A percentile compares a stretch with the other conserved stretches of the same genome.
These are phyloP conservation scores for Lanmaoa pseudosensibilis DNA, from an alignment of 768 basidiomycete genomes.

Conservation along the genomic window DNA sequence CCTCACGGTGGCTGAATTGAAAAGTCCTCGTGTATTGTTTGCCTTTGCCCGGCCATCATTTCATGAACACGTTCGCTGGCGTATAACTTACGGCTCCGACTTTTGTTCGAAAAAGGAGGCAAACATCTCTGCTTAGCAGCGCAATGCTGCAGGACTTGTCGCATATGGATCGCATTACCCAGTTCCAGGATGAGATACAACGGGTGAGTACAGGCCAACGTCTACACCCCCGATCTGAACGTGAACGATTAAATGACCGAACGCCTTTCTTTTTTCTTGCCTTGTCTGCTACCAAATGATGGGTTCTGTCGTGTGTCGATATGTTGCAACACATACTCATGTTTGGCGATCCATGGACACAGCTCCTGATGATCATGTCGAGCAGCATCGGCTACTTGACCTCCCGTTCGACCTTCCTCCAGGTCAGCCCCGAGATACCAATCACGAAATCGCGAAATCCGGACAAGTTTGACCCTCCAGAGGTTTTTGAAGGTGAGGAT, in stretches of 20 bases:
- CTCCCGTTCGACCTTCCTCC: conserved; percentile 69
- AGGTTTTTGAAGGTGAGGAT: conserved; percentile 68
- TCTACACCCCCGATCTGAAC: conserved; percentile 6
- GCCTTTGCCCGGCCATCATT: neutral
- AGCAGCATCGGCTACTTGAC: conserved; percentile 80
- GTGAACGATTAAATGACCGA: neutral
- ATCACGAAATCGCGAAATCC: conserved; percentile 75
- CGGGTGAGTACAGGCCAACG: too few species aligned
- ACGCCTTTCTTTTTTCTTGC: neutral
- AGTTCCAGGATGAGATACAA: conserved; percentile 93
- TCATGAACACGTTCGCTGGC: conserved; percentile 4
- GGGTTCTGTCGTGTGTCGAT: neutral
- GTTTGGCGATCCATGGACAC: neutral
- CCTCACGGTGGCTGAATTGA: neutral
- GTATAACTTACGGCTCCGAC: conserved; percentile 16
- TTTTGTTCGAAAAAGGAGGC: conserved; percentile 5
- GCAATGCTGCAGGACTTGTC: conserved; percentile 91
- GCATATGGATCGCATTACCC: conserved; percentile 95
- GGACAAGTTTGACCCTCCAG: conserved; percentile 69
- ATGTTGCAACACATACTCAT: too few species aligned
- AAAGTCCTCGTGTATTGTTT: too few species aligned
- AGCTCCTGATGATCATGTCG: conserved; percentile 90
- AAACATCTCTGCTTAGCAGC: conserved; percentile 39
- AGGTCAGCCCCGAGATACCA: conserved; percentile 83
- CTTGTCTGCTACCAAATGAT: neutral